Evolutionary conservation across 2,329 filamentous ascomycete species (phyloP), one percentile per base, ranked within the genome.

Genomic region (Cyanodermella asteris): DNA sequence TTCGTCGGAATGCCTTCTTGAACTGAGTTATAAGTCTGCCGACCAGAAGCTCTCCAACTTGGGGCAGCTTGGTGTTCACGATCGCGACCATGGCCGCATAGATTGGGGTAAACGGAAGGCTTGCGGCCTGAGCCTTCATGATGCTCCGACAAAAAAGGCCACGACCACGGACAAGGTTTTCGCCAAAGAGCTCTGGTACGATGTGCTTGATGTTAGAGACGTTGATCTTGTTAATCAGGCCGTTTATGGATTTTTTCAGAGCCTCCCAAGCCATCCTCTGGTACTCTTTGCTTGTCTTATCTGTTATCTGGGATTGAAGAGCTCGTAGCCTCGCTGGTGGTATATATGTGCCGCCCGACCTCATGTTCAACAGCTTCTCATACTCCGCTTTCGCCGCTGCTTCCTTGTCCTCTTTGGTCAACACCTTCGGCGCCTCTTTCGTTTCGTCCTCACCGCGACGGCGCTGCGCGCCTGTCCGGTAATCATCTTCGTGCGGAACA

Each of bases 221-320:
- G 51, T 94, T 94, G 58, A 93, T 76, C 58, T 97, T 97, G 63
- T 97, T 97, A 61, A 97, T 91, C 36, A 97, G 56, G 39, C 87
- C 87, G 45, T 97, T 94, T 53, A 97, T 91, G 24, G 77, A 87
- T 59, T 97, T 97, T 57, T 97, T 97, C 42, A 97, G 56, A 8
- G 84, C 84, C 51, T 97, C 87, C 87, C 87, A 97, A 6, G 82
- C 81, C 78, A 97, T 91, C 40, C 87, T 77, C 61, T 94, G 87
- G 45, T 91, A 94, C 53, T 94, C 87, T 50, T 91, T 90, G 50
- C 73, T 90, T 27, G 65, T 72, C 59, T 91, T 91, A 54, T 97
- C 87, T 33, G 81, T 93, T 48, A 97, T 91, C 51, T 91, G 81
- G 26, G 82, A 78, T 55, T 97, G 87, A 32, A 97, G 64, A 19